phyloP scores from a whole-genome alignment of 306 rosid genomes.

The Crataegus laevigata region DNA sequence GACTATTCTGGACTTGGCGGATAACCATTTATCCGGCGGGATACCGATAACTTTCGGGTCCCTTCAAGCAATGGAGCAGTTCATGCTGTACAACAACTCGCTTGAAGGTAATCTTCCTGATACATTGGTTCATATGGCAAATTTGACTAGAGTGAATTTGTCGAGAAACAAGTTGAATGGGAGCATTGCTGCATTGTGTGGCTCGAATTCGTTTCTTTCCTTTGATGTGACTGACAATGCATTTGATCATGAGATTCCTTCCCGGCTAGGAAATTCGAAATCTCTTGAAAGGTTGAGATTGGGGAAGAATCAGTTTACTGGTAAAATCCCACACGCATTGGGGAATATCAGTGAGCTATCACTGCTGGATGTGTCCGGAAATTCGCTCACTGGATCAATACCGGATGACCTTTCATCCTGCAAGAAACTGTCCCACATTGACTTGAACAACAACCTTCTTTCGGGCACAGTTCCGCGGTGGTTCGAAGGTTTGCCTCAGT shows the following conservation, averaged over 20 bases:
- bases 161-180: slow-evolving; percentile 76
- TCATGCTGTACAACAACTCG: slow-evolving; percentile 92
- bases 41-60: slow-evolving; percentile 65
- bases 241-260: slow-evolving; percentile 65
- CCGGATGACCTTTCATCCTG: slow-evolving; percentile 76
- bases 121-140: slow-evolving; percentile 42
- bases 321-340: slow-evolving; percentile 62
- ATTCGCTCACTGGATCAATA: slow-evolving; percentile 59
- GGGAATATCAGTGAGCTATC: slow-evolving; percentile 52
- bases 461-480: slow-evolving; percentile 65
- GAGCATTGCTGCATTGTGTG: slow-evolving; percentile 55
- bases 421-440: slow-evolving; percentile 61
- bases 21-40: slow-evolving; percentile 62
- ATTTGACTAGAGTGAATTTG: slow-evolving; percentile 78
- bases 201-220: slow-evolving; percentile 59
- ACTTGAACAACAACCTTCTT: slow-evolving; percentile 53
- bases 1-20: slow-evolving; percentile 72
- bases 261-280: slow-evolving; percentile 57
- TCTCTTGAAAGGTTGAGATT: slow-evolving; percentile 69
- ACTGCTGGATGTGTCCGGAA: slow-evolving; percentile 69
- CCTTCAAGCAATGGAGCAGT: slow-evolving; percentile 46
- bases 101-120: slow-evolving; percentile 88
- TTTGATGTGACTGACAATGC: slow-evolving; percentile 70
- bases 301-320: slow-evolving; percentile 66
- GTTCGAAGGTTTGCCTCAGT: slow-evolving; percentile 65